Conservation (phyloP, 2,329 filamentous ascomycete genomes). For the Fusarium tupiense region DNA sequence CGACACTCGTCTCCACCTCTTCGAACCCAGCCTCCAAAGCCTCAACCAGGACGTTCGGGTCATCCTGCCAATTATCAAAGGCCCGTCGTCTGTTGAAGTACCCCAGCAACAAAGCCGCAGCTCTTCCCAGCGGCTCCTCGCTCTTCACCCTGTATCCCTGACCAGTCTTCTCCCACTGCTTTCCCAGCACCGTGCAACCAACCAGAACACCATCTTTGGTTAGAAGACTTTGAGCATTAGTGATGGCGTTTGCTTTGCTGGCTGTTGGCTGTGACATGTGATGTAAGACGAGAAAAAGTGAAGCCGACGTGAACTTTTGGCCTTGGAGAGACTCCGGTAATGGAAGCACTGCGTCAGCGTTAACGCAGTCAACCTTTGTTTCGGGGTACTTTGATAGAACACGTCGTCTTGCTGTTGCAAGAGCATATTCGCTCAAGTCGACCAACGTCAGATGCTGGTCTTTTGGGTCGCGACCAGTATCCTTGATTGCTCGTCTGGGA, state of each 20-base stretch:
- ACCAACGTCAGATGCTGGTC: constrained; percentile 7
- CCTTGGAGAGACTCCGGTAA: neutral
- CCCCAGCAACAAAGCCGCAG: constrained; percentile 1
- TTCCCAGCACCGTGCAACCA: constrained; percentile 6
- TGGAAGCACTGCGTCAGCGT: neutral
- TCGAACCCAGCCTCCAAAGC: neutral
- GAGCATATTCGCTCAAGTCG: constrained; percentile 10
- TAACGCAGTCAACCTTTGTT: neutral
- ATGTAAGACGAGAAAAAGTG: constrained; percentile 7
- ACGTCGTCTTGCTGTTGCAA: neutral
- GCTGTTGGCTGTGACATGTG: constrained; percentile 5
- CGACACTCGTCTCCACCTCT: constrained; percentile 8
- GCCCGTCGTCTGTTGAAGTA: neutral
- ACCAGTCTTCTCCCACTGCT: constrained; percentile 12
- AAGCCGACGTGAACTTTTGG: constrained; percentile 2
- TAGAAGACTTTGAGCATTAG: neutral
- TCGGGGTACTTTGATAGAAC: neutral
- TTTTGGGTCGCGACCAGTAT: neutral
- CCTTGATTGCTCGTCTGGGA: neutral
- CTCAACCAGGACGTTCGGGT: neutral
- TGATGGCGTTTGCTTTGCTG: constrained; percentile 1
- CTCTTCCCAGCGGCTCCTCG: neutral
- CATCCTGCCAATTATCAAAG: constrained; percentile 19
- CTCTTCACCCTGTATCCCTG: neutral
- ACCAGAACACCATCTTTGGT: neutral